Evolutionary conservation across 495 filamentous ascomycete genomes (phyloP).

Genomic region (Aspergillus wentii): DNA sequence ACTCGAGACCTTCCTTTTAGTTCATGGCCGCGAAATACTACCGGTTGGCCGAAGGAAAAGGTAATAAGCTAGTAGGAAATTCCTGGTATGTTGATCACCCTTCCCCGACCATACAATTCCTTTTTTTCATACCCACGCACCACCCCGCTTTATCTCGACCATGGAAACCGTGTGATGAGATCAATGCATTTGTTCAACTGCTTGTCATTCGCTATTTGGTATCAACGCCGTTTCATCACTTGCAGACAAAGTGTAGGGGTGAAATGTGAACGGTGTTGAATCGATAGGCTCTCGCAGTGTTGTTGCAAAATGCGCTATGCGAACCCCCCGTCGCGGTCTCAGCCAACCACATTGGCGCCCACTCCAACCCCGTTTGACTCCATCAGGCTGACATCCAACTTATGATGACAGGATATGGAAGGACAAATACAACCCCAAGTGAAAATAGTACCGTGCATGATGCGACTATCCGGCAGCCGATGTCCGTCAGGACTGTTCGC

Average conservation of each 20-base stretch:
- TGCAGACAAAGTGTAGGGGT: slow-evolving; percentile 15
- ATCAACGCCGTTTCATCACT: slow-evolving; percentile 10
- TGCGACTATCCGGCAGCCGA: too few relatives aligned
- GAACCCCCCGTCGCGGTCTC: slow-evolving; percentile 11
- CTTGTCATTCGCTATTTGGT: too few relatives aligned
- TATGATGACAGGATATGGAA: slow-evolving; percentile 82
- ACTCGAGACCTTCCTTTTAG: slow-evolving; percentile 45
- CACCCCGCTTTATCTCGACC: too few relatives aligned
- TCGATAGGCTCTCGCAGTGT: slow-evolving; percentile 21
- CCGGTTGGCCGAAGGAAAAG: slow-evolving; percentile 83
- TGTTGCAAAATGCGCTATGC: slow-evolving; percentile 15
- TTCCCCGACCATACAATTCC: neutral
- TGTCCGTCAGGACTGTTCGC: too few relatives aligned
- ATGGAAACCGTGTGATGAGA: too few relatives aligned
- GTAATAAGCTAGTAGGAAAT: slow-evolving; percentile 87
- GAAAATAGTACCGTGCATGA: slow-evolving; percentile 13
- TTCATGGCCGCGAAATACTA: slow-evolving; percentile 88
- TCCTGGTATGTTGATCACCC: slow-evolving; percentile 68
- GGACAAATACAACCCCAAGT: slow-evolving; percentile 80
- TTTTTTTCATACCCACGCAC: slow-evolving; percentile 1
- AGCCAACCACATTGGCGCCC: slow-evolving; percentile 14
- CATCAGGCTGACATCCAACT: slow-evolving; percentile 15
- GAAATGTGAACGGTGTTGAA: slow-evolving; percentile 8
- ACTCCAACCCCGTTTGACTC: slow-evolving; percentile 1
- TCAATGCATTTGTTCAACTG: too few relatives aligned